Evolutionary conservation across 352 stramenopile genomes (phyloP).

Genomic region (Hyaloperonospora arabidopsidis): DNA sequence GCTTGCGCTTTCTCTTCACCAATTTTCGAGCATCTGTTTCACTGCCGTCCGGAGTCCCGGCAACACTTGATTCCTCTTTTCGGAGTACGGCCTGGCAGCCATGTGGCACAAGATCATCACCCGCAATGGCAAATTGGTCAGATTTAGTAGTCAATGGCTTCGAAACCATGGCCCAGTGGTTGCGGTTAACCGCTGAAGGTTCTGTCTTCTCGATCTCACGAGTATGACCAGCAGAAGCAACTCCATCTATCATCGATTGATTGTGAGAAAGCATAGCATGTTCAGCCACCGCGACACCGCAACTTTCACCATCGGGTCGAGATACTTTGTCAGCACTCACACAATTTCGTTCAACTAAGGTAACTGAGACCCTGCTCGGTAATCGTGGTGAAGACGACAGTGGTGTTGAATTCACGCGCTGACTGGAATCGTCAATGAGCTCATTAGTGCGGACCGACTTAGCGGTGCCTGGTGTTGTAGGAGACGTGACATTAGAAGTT

Average conservation of each 20-base stretch:
- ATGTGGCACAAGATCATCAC: too few relatives aligned
- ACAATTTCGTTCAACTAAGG: not conserved
- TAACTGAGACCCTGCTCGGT: too few relatives aligned
- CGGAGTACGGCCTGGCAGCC: too few relatives aligned
- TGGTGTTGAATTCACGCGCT: not conserved
- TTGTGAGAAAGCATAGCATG: too few relatives aligned
- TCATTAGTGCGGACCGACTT: not conserved
- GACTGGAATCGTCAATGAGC: not conserved
- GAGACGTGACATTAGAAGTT: not conserved
- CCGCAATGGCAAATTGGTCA: not conserved
- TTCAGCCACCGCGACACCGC: not conserved
- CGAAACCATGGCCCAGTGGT: not conserved
- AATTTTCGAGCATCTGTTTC: not conserved
- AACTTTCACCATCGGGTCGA: not conserved
- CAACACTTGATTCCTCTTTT: not conserved
- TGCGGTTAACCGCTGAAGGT: not conserved
- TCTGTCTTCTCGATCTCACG: not conserved
- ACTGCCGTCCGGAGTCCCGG: not conserved
- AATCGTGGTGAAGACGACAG: not conserved
- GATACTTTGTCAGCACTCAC: not conserved
- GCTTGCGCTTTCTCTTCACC: slow-evolving; percentile 21
- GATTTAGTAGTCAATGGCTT: slow-evolving; percentile 1
- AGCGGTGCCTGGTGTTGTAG: not conserved
- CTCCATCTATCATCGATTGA: too few relatives aligned
- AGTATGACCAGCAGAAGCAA: not conserved